These are phyloP conservation scores for Penicillium dipodomyicola DNA, from an alignment of 495 filamentous ascomycete species.

Conservation along the genomic window DNA sequence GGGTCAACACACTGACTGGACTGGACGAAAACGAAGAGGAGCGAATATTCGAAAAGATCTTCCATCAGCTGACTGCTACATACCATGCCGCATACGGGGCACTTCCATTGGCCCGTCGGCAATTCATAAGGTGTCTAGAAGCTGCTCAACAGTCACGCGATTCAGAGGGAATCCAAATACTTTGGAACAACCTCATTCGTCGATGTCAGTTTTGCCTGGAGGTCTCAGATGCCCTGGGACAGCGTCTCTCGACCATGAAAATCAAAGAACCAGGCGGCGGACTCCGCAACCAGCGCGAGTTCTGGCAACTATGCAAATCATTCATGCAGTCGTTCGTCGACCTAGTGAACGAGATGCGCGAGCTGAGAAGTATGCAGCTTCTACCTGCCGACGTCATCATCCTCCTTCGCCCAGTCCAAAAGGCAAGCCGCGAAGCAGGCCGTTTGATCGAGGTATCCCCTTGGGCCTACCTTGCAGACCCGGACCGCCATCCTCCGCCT, in stretches of 20 bases:
- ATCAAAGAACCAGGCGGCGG: constrained; percentile 71
- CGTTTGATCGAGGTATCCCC: constrained; percentile 72
- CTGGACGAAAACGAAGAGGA: constrained; percentile 72
- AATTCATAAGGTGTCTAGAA: constrained; percentile 55
- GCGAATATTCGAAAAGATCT: constrained; percentile 76
- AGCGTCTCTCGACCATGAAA: constrained; percentile 72
- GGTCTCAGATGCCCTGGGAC: constrained; percentile 65
- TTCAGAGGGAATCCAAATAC: constrained; percentile 54
- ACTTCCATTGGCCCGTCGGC: constrained; percentile 61
- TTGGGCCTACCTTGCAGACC: constrained; percentile 59
- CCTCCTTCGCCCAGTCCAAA: constrained; percentile 73
- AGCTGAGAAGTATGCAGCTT: constrained; percentile 60
- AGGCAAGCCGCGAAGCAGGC: constrained; percentile 69
- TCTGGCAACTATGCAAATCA: constrained; percentile 77
- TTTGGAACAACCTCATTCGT: constrained; percentile 67
- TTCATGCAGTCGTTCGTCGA: constrained; percentile 77
- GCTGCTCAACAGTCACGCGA: constrained; percentile 44
- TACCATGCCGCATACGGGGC: constrained; percentile 64
- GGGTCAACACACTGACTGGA: constrained; percentile 52
- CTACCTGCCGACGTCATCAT: constrained; percentile 66
- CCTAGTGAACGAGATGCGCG: constrained; percentile 67
- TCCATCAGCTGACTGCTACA: constrained; percentile 64
- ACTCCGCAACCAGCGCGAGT: constrained; percentile 69
- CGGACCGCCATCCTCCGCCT: constrained; percentile 31
- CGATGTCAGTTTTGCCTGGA: constrained; percentile 63